Conservation (phyloP, 1,139 yeast genomes). For the Yamadazyma triangularis region DNA sequence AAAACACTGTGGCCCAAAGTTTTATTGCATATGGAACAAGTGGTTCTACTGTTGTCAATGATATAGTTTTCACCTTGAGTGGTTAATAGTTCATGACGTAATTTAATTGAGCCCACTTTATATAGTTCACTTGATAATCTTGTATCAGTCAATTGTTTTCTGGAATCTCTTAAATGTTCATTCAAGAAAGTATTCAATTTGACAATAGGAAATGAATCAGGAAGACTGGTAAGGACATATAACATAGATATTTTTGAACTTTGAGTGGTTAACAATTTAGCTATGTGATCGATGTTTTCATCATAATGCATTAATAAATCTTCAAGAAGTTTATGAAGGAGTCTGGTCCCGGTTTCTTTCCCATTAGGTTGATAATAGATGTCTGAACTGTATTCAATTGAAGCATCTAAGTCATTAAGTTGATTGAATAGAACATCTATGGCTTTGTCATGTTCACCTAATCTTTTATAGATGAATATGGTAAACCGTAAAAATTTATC, state of each 20-base stretch:
- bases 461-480: constrained; percentile 54
- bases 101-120: constrained; percentile 32
- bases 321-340: constrained; percentile 35
- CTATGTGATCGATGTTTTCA: constrained; percentile 33
- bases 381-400: constrained; percentile 58
- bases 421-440: constrained; percentile 59
- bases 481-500: constrained; percentile 39
- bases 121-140: constrained; percentile 29
- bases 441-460: constrained; percentile 63
- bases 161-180: constrained; percentile 37
- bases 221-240: constrained; percentile 48
- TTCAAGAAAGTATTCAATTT: constrained; percentile 44
- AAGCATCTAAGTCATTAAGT: constrained; percentile 51
- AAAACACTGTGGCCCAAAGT: constrained; percentile 61
- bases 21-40: constrained; percentile 60
- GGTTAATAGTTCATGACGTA: constrained; percentile 32
- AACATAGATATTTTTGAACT: constrained; percentile 53
- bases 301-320: constrained; percentile 31
- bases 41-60: constrained; percentile 33
- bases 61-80: constrained; percentile 31
- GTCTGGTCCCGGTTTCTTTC: constrained; percentile 31
- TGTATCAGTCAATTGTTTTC: constrained; percentile 21
- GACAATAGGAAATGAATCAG: constrained; percentile 42
- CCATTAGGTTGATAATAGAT: constrained; percentile 38
- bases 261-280: constrained; percentile 41